Conservation (phyloP, 805 yeast species). For the Maudiozyma bulderi region DNA sequence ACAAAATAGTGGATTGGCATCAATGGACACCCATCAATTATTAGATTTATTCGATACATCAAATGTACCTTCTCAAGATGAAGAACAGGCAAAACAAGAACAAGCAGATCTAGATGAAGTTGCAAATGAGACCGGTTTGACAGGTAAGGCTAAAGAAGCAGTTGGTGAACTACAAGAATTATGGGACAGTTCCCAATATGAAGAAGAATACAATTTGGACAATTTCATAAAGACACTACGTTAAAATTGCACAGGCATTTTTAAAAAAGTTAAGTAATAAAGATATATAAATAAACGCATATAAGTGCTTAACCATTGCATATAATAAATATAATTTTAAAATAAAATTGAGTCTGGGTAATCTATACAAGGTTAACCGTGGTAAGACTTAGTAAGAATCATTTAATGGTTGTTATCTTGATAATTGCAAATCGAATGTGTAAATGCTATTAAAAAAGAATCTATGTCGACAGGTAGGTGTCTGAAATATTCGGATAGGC, state of each 20-base stretch:
- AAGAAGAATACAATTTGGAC: slow-evolving; percentile 92
- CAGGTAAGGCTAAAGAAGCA: slow-evolving; percentile 77
- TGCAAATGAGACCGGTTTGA: slow-evolving; percentile 60
- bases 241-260: slow-evolving; percentile 10
- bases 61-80: slow-evolving; percentile 36
- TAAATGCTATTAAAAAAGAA: slow-evolving; percentile 20
- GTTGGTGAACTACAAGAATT: slow-evolving; percentile 83
- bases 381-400: not conserved
- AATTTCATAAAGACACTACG: slow-evolving; percentile 75
- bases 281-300: not conserved
- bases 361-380: too few species aligned
- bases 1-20: slow-evolving; percentile 88
- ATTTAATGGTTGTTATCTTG: not conserved
- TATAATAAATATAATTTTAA: not conserved
- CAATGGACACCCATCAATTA: slow-evolving; percentile 94
- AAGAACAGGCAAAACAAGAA: slow-evolving; percentile 26
- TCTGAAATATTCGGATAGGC: slow-evolving; percentile 22
- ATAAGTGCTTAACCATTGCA: not conserved
- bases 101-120: slow-evolving; percentile 31
- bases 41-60: slow-evolving; percentile 80
- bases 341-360: too few species aligned
- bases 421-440: slow-evolving; percentile 3
- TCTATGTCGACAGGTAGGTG: slow-evolving; percentile 18
- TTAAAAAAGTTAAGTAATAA: not conserved
- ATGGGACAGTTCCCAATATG: slow-evolving; percentile 95